Base-by-base conservation (phyloP, 2,329 filamentous ascomycete genomes). In the Microdochium bolleyi region DNA sequence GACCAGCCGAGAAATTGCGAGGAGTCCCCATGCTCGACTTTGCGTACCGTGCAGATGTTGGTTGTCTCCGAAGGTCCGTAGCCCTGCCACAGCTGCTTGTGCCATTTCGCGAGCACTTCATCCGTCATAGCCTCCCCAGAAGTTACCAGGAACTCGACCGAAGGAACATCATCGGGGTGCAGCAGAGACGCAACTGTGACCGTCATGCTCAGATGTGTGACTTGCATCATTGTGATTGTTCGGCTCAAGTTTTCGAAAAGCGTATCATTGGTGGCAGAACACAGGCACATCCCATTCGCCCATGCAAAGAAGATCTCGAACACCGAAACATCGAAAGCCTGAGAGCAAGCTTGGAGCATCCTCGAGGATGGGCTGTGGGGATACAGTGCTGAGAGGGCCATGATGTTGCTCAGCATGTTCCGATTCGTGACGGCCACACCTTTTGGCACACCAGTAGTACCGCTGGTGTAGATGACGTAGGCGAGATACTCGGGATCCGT, bases 251-350 rank as follows among this genome's bases (percentile, higher is more conserved):
- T 84, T 38, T 75, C 76, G 60, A 92, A 89, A 0, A 95, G 69
- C 1, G 82, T 78, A 59, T 94, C 87, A 58, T 92, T 91, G 0
- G 75, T 79, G 0, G 84, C 86, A 2, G 87, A 82, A 62, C 88
- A 95, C 13, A 96, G 73, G 55, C 85, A 87, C 73, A 92, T 89
- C 3, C 89, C 89, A 32, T 78, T 77, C 49, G 80, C 79, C 87
- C 90, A 95, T 0, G 89, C 76, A 60, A 89, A 95, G 65, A 95
- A 92, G 14, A 95, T 92, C 62, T 95, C 91, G 63, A 95, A 95
- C 0, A 95, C 87, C 0, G 89, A 95, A 2, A 95, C 84, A 62
- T 95, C 89, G 62, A 95, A 95, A 0, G 86, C 87, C 62, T 91
- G 88, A 0, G 89, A 92, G 62, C 88, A 95, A 2, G 88, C 83